Evolutionary conservation across 352 stramenopile species (phyloP).

Genomic region (Phytophthora capsici): DNA sequence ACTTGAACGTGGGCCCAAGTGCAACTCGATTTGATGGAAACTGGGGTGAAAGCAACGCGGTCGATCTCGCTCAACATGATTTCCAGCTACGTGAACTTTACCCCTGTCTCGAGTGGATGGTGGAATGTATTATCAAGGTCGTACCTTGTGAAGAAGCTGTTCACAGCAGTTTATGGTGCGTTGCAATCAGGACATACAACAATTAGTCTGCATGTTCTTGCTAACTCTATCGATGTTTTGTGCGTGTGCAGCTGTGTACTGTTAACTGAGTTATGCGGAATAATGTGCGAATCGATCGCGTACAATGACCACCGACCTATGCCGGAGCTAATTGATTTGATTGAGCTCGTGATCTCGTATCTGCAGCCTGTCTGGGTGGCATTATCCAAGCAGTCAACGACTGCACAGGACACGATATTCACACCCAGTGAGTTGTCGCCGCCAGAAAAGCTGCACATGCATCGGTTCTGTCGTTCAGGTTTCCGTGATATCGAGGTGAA

Average conservation of each 20-base stretch:
- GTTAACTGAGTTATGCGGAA: conserved; percentile 67
- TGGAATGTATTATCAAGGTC: conserved; percentile 44
- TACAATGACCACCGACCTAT: conserved; percentile 34
- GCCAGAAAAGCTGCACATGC: conserved; percentile 12
- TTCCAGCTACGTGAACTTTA: conserved; percentile 44
- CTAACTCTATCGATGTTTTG: conserved; percentile 6
- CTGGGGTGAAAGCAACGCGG: neutral
- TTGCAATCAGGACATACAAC: neutral
- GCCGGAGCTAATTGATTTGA: conserved; percentile 34
- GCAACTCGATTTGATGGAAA: conserved; percentile 1
- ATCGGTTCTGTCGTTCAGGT: conserved; percentile 24
- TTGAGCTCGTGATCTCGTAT: conserved; percentile 44
- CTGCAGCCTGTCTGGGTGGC: conserved; percentile 36
- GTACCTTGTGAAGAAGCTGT: conserved; percentile 33
- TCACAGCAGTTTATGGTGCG: conserved; percentile 33
- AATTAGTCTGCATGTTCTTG: neutral
- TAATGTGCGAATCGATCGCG: conserved; percentile 53
- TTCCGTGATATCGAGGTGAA: conserved; percentile 35
- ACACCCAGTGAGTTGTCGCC: conserved; percentile 4
- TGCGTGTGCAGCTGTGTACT: conserved; percentile 62
- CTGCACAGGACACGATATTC: conserved; percentile 24
- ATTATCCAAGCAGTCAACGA: conserved; percentile 32
- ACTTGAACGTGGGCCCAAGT: conserved; percentile 41
- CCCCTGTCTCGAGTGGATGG: conserved; percentile 43
- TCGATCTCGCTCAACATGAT: neutral